These are phyloP conservation scores for Taphrina populina DNA, from an alignment of 1,139 yeast genomes.

Conservation along the genomic window DNA sequence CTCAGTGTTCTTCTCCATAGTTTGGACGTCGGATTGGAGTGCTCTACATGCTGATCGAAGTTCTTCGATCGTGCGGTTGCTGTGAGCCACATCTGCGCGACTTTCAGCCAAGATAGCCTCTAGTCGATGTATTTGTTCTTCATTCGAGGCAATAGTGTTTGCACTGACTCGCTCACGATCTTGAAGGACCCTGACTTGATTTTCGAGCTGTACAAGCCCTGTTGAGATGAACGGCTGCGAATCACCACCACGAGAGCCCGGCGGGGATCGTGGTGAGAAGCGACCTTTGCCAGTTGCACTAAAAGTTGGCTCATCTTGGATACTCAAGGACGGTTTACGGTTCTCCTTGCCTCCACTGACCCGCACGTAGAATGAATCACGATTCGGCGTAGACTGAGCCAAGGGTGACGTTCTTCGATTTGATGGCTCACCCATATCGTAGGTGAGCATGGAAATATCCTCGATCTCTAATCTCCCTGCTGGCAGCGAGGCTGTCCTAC, in stretches of 20 bases:
- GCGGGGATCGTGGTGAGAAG: neutral
- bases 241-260: neutral
- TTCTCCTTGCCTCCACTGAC: constrained; percentile 11
- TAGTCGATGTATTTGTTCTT: constrained; percentile 20
- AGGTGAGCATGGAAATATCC: too few species aligned
- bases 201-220: neutral
- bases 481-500: too few species aligned
- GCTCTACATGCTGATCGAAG: constrained; percentile 5
- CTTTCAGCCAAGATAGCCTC: constrained; percentile 5
- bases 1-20: constrained; percentile 2
- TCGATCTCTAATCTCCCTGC: too few species aligned
- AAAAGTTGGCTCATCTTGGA: neutral
- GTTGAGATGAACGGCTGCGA: too few species aligned
- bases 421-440: too few species aligned
- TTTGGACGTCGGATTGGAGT: constrained; percentile 7
- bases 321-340: constrained; percentile 2
- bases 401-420: constrained; percentile 1
- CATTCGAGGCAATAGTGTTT: constrained; percentile 8
- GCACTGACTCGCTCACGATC: constrained; percentile 22
- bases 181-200: constrained; percentile 11
- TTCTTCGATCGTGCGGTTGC: constrained; percentile 1
- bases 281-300: neutral
- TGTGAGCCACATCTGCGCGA: neutral
- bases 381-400: constrained; percentile 29
- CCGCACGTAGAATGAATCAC: neutral